These are phyloP conservation scores for Tremellales sp. DNA, from an alignment of 1,284 basidiomycete genomes.

Conservation along the genomic window DNA sequence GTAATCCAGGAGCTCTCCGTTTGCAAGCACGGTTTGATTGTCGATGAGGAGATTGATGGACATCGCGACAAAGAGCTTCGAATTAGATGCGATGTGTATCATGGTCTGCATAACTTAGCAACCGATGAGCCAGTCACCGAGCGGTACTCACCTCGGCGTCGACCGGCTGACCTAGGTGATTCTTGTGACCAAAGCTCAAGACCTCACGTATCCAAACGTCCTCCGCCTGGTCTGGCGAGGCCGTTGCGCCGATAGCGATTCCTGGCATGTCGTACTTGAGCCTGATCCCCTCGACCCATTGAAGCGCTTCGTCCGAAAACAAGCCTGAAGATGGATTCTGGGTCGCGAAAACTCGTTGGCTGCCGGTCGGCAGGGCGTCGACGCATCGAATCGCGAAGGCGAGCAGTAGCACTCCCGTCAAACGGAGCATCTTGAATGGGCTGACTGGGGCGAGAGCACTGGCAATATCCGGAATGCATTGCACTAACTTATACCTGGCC, in stretches of 20 bases:
- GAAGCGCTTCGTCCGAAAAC: not conserved
- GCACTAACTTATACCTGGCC: no score
- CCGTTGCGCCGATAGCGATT: conserved; percentile 9
- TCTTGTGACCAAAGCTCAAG: conserved; percentile 5
- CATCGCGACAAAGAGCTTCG: conserved; percentile 51
- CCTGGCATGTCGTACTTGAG: conserved; percentile 9
- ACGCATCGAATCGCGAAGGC: no score
- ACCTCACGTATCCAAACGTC: conserved; percentile 8
- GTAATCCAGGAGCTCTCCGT: conserved; percentile 36
- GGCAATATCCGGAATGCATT: no score
- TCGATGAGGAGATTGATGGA: conserved; percentile 49
- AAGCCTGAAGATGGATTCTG: no score
- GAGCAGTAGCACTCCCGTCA: no score
- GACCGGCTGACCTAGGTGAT: conserved; percentile 5
- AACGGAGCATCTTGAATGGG: no score
- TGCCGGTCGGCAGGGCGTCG: no score
- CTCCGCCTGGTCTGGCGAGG: conserved; percentile 5
- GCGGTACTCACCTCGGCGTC: conserved; percentile 6
- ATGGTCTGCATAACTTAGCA: not conserved
- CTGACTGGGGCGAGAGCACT: no score
- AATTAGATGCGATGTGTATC: conserved; percentile 52
- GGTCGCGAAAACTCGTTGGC: no score
- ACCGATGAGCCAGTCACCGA: not conserved
- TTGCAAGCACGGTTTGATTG: conserved; percentile 47
- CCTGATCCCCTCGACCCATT: conserved; percentile 6